Evolutionary conservation across 1,139 yeast species (phyloP).

Genomic region (Meyerozyma athensensis): DNA sequence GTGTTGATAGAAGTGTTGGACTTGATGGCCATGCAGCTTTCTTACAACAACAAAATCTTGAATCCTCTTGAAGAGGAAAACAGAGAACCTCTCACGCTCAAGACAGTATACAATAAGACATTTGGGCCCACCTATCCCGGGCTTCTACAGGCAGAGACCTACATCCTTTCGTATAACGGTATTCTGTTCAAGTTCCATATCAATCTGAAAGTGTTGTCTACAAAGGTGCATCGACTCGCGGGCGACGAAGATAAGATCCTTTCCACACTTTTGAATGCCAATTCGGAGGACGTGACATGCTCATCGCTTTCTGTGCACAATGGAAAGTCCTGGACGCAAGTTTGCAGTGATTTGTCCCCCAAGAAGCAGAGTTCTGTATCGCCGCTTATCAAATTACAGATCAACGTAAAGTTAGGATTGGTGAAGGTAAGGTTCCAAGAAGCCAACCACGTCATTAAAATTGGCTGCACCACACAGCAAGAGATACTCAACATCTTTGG

Average conservation of each 20-base stretch:
- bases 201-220: constrained; percentile 16
- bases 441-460: constrained; percentile 7
- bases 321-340: constrained; percentile 27
- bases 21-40: constrained; percentile 22
- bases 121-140: constrained; percentile 69
- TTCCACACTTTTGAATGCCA: constrained; percentile 28
- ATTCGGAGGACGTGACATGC: constrained; percentile 30
- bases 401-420: constrained; percentile 12
- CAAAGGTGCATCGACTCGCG: constrained; percentile 11
- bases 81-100: constrained; percentile 20
- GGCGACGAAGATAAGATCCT: constrained; percentile 19
- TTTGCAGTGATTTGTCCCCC: constrained; percentile 7
- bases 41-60: constrained; percentile 25
- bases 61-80: constrained; percentile 5
- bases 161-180: constrained; percentile 52
- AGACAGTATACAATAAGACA: constrained; percentile 47
- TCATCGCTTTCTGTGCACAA: constrained; percentile 31
- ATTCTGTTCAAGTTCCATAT: constrained; percentile 42
- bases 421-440: constrained; percentile 11
- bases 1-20: constrained; percentile 42
- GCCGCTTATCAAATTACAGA: constrained; percentile 7
- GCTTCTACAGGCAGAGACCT: constrained; percentile 18
- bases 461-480: constrained; percentile 48
- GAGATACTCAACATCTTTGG: constrained; percentile 45
- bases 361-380: constrained; percentile 3